Evolutionary conservation across 495 filamentous ascomycete species (phyloP).

Genomic region (Tuber borchii): DNA sequence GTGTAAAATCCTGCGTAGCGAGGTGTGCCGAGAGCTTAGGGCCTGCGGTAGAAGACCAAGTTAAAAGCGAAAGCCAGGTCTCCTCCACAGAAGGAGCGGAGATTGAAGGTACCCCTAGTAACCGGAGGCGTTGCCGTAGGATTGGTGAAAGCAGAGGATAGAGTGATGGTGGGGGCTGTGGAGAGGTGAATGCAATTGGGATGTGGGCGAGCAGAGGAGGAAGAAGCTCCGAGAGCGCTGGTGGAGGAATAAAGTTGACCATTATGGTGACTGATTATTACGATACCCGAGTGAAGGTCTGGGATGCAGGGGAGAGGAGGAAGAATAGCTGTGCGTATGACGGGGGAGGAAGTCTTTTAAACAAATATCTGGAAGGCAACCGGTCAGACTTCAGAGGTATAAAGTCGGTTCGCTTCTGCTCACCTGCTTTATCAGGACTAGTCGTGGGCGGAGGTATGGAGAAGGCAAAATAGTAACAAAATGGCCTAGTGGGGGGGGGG

Average conservation of each 20-base stretch:
- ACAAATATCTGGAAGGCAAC: not conserved
- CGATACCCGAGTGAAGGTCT: not conserved
- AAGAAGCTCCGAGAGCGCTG: conserved; percentile 59
- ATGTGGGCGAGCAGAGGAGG: conserved; percentile 76
- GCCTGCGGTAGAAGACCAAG: conserved; percentile 66
- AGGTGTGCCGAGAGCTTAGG: conserved; percentile 60
- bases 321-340: not conserved
- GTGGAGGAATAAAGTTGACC: conserved; percentile 51
- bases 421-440: not conserved
- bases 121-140: conserved; percentile 76
- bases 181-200: conserved; percentile 74
- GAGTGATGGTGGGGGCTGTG: conserved; percentile 66
- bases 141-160: conserved; percentile 83
- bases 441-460: not conserved
- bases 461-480: not conserved
- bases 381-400: not conserved
- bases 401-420: not conserved
- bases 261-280: conserved; percentile 11
- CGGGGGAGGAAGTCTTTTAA: not conserved
- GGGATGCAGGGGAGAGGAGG: not conserved
- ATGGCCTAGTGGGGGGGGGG: not conserved
- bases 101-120: conserved; percentile 50
- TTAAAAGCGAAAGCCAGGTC: conserved; percentile 85
- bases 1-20: conserved; percentile 63
- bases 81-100: conserved; percentile 53